Conservation (phyloP, 2,329 filamentous ascomycete species). For the Aphanocladium album region DNA sequence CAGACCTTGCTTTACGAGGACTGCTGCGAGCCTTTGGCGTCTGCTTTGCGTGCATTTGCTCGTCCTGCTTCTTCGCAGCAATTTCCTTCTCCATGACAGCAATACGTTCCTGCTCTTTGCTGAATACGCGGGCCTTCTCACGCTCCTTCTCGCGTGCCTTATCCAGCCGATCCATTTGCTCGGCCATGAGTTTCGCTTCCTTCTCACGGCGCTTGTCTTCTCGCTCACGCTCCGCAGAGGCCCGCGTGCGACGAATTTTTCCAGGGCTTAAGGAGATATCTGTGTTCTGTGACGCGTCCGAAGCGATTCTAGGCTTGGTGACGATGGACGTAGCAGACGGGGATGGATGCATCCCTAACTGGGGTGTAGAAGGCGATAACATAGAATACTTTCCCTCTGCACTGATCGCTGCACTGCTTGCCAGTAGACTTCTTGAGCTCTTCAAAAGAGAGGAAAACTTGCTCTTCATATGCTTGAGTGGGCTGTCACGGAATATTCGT, state of each 20-base stretch:
- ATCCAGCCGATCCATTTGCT: conserved; percentile 58
- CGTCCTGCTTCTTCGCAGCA: conserved; percentile 49
- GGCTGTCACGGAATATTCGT: conserved; percentile 62
- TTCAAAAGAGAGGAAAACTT: conserved; percentile 88
- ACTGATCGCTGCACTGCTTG: conserved; percentile 63
- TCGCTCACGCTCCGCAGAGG: conserved; percentile 56
- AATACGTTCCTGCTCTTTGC: conserved; percentile 51
- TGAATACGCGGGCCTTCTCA: conserved; percentile 58
- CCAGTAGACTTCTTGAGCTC: conserved; percentile 79
- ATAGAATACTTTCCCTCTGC: conserved; percentile 57
- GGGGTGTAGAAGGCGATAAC: conserved; percentile 48
- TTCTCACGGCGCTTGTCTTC: conserved; percentile 63
- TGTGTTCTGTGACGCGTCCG: conserved; percentile 15
- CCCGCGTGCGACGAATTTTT: conserved; percentile 47
- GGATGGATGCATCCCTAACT: conserved; percentile 38
- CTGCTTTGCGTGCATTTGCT: conserved; percentile 36
- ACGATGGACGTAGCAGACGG: conserved; percentile 47
- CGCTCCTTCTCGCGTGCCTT: conserved; percentile 66
- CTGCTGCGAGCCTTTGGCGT: conserved; percentile 44
- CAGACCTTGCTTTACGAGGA: conserved; percentile 44
- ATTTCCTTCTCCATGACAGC: conserved; percentile 49
- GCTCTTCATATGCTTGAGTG: conserved; percentile 86
- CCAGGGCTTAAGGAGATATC: conserved; percentile 34
- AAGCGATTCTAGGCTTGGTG: conserved; percentile 20
- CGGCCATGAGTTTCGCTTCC: conserved; percentile 56